A percentile compares a stretch with the other conserved stretches of the same genome.
Evolutionary conservation across 768 basidiomycete species (phyloP).

Genomic region (Porphyrellus cyaneotinctus): DNA sequence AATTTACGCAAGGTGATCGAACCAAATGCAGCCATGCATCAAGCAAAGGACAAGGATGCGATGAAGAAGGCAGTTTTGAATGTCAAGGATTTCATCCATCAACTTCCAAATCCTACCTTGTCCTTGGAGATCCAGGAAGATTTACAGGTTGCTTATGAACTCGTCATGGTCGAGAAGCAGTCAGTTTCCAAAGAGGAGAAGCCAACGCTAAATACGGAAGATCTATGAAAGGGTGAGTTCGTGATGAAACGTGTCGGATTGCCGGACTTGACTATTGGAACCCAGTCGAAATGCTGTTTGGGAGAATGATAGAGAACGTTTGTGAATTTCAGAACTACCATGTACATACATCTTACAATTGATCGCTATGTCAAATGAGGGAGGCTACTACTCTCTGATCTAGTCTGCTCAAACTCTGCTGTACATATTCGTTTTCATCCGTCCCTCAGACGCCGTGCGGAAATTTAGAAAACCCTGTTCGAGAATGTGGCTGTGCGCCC

Average conservation of each 20-base stretch:
- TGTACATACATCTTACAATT: too few species aligned
- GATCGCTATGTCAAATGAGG: too few species aligned
- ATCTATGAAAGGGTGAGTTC: constrained; percentile 7
- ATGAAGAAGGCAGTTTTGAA: constrained; percentile 29
- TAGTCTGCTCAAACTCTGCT: too few species aligned
- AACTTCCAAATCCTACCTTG: constrained; percentile 15
- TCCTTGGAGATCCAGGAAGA: constrained; percentile 22
- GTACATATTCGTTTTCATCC: too few species aligned
- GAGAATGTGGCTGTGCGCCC: too few species aligned
- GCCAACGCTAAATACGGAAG: constrained; percentile 25
- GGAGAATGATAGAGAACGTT: too few species aligned
- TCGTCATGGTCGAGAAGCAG: constrained; percentile 28
- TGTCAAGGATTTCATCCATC: constrained; percentile 27
- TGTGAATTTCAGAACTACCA: too few species aligned
- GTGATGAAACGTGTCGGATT: not conserved
- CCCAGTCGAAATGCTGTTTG: too few species aligned
- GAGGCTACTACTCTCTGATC: too few species aligned
- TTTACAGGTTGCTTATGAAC: constrained; percentile 30
- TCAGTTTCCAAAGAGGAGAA: constrained; percentile 8
- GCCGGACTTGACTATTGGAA: too few species aligned
- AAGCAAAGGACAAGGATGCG: constrained; percentile 13
- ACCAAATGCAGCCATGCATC: constrained; percentile 31
- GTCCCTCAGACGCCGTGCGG: too few species aligned
- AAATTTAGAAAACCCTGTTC: too few species aligned
- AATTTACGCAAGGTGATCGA: constrained; percentile 31